Conservation (phyloP, 306 rosid species). For the Abrus precatorius region DNA sequence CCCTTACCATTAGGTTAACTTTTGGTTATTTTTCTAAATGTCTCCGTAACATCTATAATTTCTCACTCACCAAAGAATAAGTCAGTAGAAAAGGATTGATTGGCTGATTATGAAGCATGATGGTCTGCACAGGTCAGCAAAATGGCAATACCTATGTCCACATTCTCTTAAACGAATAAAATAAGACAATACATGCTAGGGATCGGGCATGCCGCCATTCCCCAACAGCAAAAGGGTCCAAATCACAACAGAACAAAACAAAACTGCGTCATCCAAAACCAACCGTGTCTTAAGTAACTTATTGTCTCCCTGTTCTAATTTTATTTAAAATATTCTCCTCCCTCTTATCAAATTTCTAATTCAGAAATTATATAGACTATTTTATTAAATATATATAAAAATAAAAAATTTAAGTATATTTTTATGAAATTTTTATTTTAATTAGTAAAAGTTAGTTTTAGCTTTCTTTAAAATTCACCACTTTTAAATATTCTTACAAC, state of each 20-base stretch:
- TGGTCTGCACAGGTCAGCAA: slow-evolving; percentile 24
- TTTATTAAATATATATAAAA: not conserved
- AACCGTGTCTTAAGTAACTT: not conserved
- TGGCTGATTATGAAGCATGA: slow-evolving; percentile 35
- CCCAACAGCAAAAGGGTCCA: slow-evolving; percentile 30
- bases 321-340: not conserved
- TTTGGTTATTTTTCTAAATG: not conserved
- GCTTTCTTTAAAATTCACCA: too few relatives aligned
- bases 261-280: slow-evolving; percentile 35
- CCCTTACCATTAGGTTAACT: not conserved
- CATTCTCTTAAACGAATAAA: slow-evolving; percentile 30
- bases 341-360: not conserved
- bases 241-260: slow-evolving; percentile 12
- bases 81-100: slow-evolving; percentile 34
- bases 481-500: too few relatives aligned
- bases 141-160: slow-evolving; percentile 45
- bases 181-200: slow-evolving; percentile 7
- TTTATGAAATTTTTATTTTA: too few relatives aligned
- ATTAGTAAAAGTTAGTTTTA: too few relatives aligned
- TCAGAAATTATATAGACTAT: not conserved
- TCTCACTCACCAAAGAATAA: slow-evolving; percentile 11
- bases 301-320: not conserved
- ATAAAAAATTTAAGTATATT: not conserved
- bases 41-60: not conserved
- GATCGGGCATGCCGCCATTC: slow-evolving; percentile 1